Base-by-base conservation (phyloP, 257 asterid species). In the Jaltomata sinuosa region DNA sequence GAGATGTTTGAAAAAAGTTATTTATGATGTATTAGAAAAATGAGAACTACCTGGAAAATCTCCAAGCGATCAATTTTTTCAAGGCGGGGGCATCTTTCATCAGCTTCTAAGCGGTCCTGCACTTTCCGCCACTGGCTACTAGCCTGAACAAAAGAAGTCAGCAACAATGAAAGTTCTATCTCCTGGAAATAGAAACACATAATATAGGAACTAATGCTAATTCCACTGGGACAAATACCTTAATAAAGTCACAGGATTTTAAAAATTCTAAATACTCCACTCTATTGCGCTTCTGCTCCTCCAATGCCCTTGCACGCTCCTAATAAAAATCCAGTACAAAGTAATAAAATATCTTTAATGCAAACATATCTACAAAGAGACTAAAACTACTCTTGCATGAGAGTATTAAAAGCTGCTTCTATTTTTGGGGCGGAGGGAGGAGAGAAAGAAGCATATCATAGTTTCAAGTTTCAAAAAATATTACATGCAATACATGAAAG, bases 81-180 rank as follows among this genome's bases (percentile, higher is more conserved):
- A 83, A 97, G 98, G 92, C 96, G 92, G 45, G 88, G 88, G 91
- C 97, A 95, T 89, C 99, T 93, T 89, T 93, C 97, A 87, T 97
- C 99, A 85, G 89, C 93, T 88, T 97, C 99, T 84, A 95, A 82
- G 62, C 95, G 99, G 71, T 93, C 91, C 85, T 95, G 99, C 84
- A 97, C 94, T 92, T 91, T 97, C 79, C 99, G 90, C 99, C 99
- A 97, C 86, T 97, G 99, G 85, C 99, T 97, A 87, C 94, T 93
- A 53, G 97, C 95, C 99, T 97, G 90, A 71, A 84, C 45, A 82
- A 81, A 82, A 36, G 61, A 84, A 79, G 79, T 42, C 87, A 79
- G 32, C 79, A 8, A 80, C 31, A 61, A 54, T 22, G 54, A 68
- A 80, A 32, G 38, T 8, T 65, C 27, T 38, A 79, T 19, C 67